phyloP scores from a whole-genome alignment of 495 filamentous ascomycete genomes.

The Talaromyces borbonicus region DNA sequence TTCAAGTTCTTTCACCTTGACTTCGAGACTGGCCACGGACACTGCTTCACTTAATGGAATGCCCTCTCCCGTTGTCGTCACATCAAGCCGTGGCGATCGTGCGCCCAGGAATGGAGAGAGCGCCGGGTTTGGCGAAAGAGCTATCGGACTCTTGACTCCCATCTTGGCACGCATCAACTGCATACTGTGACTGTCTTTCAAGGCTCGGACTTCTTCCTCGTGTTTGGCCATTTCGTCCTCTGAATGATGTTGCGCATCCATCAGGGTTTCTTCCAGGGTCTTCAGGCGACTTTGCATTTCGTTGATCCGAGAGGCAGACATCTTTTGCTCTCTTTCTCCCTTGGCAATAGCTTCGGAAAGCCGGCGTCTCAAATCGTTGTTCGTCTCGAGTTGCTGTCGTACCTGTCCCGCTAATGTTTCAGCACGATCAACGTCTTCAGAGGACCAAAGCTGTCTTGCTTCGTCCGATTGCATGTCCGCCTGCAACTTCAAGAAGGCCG shows the following conservation, averaged over 20 bases:
- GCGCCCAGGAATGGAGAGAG: conserved; percentile 53
- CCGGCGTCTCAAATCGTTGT: conserved; percentile 63
- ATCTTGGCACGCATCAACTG: conserved; percentile 70
- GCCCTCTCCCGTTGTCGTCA: conserved; percentile 46
- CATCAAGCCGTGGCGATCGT: conserved; percentile 48
- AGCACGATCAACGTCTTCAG: conserved; percentile 59
- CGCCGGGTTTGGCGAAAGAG: conserved; percentile 42
- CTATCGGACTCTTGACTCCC: conserved; percentile 30
- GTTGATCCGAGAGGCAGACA: conserved; percentile 71
- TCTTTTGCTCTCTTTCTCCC: conserved; percentile 74
- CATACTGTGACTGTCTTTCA: conserved; percentile 67
- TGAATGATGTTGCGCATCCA: conserved; percentile 73
- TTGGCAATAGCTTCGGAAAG: conserved; percentile 77
- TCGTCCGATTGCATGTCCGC: conserved; percentile 65
- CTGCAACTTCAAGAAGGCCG: conserved; percentile 72
- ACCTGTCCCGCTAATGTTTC: conserved; percentile 70
- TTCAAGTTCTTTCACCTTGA: conserved; percentile 71
- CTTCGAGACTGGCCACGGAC: conserved; percentile 63
- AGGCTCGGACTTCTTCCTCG: conserved; percentile 68
- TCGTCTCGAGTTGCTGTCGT: conserved; percentile 64
- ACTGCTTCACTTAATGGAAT: conserved; percentile 50
- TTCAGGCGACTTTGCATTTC: conserved; percentile 71
- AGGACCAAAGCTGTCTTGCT: conserved; percentile 50
- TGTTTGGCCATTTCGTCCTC: conserved; percentile 75
- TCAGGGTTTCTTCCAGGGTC: conserved; percentile 70